Base-by-base conservation (phyloP, 768 basidiomycete species). In the Leccinum barrowsii region DNA sequence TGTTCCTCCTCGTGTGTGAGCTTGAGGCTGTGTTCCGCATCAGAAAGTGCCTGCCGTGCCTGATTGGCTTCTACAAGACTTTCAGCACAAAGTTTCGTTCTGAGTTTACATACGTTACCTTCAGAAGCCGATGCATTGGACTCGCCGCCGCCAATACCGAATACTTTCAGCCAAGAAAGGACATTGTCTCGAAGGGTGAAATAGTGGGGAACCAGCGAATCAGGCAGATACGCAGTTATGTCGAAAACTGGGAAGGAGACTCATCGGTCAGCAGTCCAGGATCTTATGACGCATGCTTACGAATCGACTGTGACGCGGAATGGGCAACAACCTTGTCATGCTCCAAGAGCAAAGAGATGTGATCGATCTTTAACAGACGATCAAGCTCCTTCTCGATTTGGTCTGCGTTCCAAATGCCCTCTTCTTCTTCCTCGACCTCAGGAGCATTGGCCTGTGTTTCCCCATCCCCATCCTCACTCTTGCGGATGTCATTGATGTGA, bases 191-290 rank as follows among this genome's bases (percentile, higher is more conserved):
- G 85, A 64, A 89, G 70, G 22, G 79, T 76, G 59, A 93, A 84
- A 73, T 89, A 98, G 42, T 81, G 78, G 0, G 91, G 89, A 40
- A 90, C 68, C 17, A 93, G 63, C 7, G 83, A 77, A 56, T 96
- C 94, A 2, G 96, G 96, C 42, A 98, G 78, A 74, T 98, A 98
- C 17, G 88, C 80, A 24, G 86, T 78, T 34, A 93, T 62, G 48
- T 92, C 82, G 71, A 89, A 92, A 30, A 94, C 95, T 97, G 67
- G 2, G 2, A 46, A n/a, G 26, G 13, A 28, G 19, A 10, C 3
- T 40, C 26, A 12, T 59, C 35, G 24, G 50, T 62, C 40, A 57
- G 47, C 7, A 15, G 5, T 24, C 21, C 35, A 28, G 24, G 47
- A 57, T 19, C 3, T 37, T 2, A 10, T n/a, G 37, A 32, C 2